phyloP scores from a whole-genome alignment of 2,329 filamentous ascomycete species.

The Clonostachys byssicola region DNA sequence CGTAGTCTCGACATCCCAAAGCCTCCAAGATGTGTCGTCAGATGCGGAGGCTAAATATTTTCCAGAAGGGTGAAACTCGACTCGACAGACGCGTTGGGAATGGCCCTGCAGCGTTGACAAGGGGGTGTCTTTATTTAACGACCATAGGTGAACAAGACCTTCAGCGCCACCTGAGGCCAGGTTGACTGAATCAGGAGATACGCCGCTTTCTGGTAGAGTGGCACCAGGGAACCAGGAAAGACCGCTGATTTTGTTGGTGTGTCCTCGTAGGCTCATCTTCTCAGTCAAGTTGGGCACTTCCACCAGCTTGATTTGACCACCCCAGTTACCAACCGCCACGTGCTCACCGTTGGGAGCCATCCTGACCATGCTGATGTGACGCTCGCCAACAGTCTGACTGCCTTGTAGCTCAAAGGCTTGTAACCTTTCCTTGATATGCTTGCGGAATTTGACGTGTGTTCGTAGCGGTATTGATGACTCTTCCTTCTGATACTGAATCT shows the following conservation, averaged over 20 bases:
- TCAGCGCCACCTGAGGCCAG: constrained; percentile 89
- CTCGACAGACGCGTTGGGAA: constrained; percentile 79
- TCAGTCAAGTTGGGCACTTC: constrained; percentile 79
- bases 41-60: constrained; percentile 88
- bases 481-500: constrained; percentile 71
- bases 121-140: constrained; percentile 79
- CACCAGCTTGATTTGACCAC: constrained; percentile 81
- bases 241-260: constrained; percentile 85
- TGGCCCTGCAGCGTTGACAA: constrained; percentile 80
- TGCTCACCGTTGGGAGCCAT: constrained; percentile 82
- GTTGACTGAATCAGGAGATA: constrained; percentile 73
- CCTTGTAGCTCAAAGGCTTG: constrained; percentile 86
- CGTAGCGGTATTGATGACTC: constrained; percentile 82
- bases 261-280: constrained; percentile 72
- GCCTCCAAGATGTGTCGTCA: constrained; percentile 92
- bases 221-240: constrained; percentile 86
- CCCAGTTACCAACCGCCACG: constrained; percentile 90
- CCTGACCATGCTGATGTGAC: constrained; percentile 86
- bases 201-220: constrained; percentile 64
- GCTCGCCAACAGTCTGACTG: constrained; percentile 86
- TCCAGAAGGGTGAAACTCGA: constrained; percentile 93
- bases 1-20: constrained; percentile 89
- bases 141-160: constrained; percentile 86
- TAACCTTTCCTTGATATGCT: constrained; percentile 79
- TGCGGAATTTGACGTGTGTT: constrained; percentile 89